Percentiles rank a stretch among this genome's conserved stretches.
These are phyloP conservation scores for Alectoria sarmentosa DNA, from an alignment of 495 filamentous ascomycete species.

Conservation along the genomic window DNA sequence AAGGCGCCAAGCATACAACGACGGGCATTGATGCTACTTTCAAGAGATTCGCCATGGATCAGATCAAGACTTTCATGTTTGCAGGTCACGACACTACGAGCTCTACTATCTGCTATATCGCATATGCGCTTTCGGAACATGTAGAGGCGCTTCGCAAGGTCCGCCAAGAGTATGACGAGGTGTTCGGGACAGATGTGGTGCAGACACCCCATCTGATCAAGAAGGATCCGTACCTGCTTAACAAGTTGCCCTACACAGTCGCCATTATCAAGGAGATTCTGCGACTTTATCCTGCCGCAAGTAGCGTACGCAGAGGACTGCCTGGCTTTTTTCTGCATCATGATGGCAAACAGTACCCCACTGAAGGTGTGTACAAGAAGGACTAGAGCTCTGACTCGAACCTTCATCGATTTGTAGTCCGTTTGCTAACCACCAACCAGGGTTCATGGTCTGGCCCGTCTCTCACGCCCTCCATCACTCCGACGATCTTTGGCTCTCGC, in stretches of 20 bases:
- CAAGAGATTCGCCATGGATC: constrained; percentile 16
- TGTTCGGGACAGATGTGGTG: constrained; percentile 16
- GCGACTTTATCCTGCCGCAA: constrained; percentile 18
- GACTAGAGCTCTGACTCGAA: background rate
- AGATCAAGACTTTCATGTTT: constrained; percentile 37
- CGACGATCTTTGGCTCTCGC: constrained; percentile 11
- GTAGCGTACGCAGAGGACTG: constrained; percentile 15
- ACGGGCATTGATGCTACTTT: constrained; percentile 11
- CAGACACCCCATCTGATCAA: constrained; percentile 17
- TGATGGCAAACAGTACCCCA: constrained; percentile 19
- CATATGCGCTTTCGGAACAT: constrained; percentile 21
- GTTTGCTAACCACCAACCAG: background rate
- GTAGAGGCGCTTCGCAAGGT: constrained; percentile 14
- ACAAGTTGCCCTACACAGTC: constrained; percentile 18
- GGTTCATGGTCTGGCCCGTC: constrained; percentile 14
- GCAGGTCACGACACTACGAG: constrained; percentile 35
- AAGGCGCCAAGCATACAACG: background rate
- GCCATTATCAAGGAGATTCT: constrained; percentile 23
- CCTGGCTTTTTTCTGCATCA: constrained; percentile 17
- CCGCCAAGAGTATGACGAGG: constrained; percentile 19
- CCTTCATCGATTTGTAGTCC: background rate
- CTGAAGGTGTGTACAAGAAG: constrained; percentile 1
- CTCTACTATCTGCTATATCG: constrained; percentile 24
- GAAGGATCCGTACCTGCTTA: constrained; percentile 18
- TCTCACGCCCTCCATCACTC: constrained; percentile 14